Base-by-base conservation (phyloP, 2,329 filamentous ascomycete species). In the Juglanconis sp. region DNA sequence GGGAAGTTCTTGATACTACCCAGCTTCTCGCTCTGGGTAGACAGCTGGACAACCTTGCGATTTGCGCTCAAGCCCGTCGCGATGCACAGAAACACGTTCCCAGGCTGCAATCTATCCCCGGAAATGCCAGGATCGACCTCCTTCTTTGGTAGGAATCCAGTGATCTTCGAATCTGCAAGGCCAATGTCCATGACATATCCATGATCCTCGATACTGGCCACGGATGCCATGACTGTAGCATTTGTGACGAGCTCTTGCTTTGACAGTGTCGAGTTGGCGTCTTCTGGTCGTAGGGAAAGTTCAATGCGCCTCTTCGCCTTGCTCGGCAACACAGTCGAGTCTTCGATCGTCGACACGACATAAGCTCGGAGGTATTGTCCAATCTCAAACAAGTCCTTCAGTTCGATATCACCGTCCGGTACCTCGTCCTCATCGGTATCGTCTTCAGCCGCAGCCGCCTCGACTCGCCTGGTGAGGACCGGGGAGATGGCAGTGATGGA, bases 161-260 rank as follows among this genome's bases (percentile, higher is more conserved):
- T 88, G 56, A 93, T 73, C 42, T 85, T 82, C 36, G 81, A 77
- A 56, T 87, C 85, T 40, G 87, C 80, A 6, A 98, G 79, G 17
- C 92, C 92, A 42, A 98, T 76, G 67, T 97, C 92, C 92, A 99
- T 96, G 59, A 98, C 85, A 60, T 95, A 83, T 63, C 95, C 95
- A 70, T 96, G 93, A 68, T 99, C 96, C 74, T 99, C 94, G n/a
- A 96, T 89, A 73, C 94, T 99, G 54, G 84, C 76, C 32, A 99
- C 88, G 0, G 92, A 89, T 2, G 92, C 94, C 82, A 98, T 96
- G 24, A 98, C 79, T 50, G 90, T 92, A 65, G 81, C 82, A 69
- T 96, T 89, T 46, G 83, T 76, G 9, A 95, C 86, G 9, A 97
- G 75, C 68, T 92, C 91, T 46, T 89, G 85, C 65, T 85, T 83